Base-by-base conservation (phyloP, 2,329 filamentous ascomycete species). In the Diplodia mutila region DNA sequence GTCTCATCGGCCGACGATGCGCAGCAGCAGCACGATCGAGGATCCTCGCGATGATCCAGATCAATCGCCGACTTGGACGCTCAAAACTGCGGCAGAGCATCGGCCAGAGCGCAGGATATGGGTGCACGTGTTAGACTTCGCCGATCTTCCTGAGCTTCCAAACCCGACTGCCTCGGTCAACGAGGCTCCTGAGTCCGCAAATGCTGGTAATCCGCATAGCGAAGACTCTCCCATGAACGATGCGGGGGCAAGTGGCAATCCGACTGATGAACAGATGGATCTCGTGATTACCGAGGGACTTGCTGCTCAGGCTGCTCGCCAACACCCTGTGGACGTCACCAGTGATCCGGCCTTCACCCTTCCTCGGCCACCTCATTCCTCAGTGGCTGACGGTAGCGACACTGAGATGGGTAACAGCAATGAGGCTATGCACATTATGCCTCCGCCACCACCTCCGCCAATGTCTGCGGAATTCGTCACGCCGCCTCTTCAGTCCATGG, bases 161-260 rank as follows among this genome's bases (percentile, higher is more conserved):
- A 72, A 74, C 34, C 71, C 71, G 2, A 23, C 27, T 11, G 12
- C 48, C 23, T 27, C 52, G n/a, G 27, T 37, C 4, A 32, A 11
- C 34, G 51, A 57, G 6, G 52, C 23, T 18, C 6, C 27, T 16
- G 53, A 29, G 21, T 23, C 29, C 14, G 61, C 5, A 37, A 25
- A 29, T 23, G 27, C 51, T 23, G 42, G 29, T 32, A 12, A 12
- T 25, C 27, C 32, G 11, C 34, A 37, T 37, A 61, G 27, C 23
- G 76, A 77, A 66, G 78, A 80, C 55, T 79, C 77, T 21, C 75
- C 75, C 12, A 80, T 80, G 78, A 79, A 75, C 51, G 78, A 79
- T 59, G 73, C 74, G 16, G 78, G 78, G 57, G 77, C 77, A 46
- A 69, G 71, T 12, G 57, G 21, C 34, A 39, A 63, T 16, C 55